Evolutionary conservation across 805 yeast species (phyloP), one percentile per base, ranked within the genome.

Genomic region (Kazachstania psychrophila): DNA sequence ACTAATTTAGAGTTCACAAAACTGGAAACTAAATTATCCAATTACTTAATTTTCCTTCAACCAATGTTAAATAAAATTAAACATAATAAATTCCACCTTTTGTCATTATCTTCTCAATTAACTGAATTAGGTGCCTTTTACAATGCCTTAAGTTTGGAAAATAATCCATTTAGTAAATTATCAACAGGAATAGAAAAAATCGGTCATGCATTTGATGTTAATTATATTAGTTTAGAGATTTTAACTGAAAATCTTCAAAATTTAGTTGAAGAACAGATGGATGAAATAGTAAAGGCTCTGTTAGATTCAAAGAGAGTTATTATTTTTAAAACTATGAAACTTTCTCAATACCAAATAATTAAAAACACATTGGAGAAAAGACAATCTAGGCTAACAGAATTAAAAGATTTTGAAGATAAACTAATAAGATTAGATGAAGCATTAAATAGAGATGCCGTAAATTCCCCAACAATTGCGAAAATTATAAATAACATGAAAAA

Each of bases 121-220:
- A 77, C 85, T 0, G 92, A 83, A 44, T 57, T 84, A n/a, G 95
- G 95, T 3, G 82, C 79, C 1, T 67, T 71, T 46, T 75, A 70
- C 50, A 77, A 77, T 44, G 76, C 78, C 1, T 72, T 76, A 50
- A 67, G 76, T 41, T 56, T 77, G 23, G 79, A 77, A 45, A 63
- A 64, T 38, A 72, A 78, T 5, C 58, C 36, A 18, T 40, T 45
- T 16, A 70, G 61, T 39, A 65, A 31, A 68, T 66, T 51, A 54
- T 74, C 43, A 53, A 75, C n/a, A 62, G 76, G 43, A 64, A 75
- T 47, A 54, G 97, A 92, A 53, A 75, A 77, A 43, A 73, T 86
- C 20, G 96, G 97, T 1, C 87, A 83, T 51, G 80, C 87, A 1
- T 77, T 84, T 44, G 97, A 92, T 56, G 72, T 78, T 27, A 75